Evolutionary conservation across 2,329 filamentous ascomycete genomes (phyloP), one percentile per base, ranked within the genome.

Genomic region (Aspergillus melleus): DNA sequence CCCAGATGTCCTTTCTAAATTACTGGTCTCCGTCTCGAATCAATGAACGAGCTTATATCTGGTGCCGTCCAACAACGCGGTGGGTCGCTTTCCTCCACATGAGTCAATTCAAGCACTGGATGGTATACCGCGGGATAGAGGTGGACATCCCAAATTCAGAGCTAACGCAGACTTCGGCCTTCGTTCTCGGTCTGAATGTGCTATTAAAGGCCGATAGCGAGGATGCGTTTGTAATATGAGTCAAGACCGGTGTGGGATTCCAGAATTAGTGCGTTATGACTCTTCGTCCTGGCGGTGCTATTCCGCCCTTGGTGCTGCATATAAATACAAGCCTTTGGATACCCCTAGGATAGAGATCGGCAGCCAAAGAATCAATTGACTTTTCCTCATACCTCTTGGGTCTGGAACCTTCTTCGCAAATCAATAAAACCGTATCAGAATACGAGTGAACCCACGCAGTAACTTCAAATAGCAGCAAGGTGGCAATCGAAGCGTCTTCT

Each of bases 401-500:
- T 9, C 16, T 6, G 9, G 24, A 22, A n/a, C n/a, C 19, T 4
- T 20, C 19, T 4, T 10, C 2, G 19, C 44, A 12, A 24, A 47
- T 22, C 44, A 20, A 24, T 6, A 6, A 12, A 42, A 24, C 14
- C 8, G 9, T 3, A 22, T 24, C 19, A 22, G 9, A 4, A 24
- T 22, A 14, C 1, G 12, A 20, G 22, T 11, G 19, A 20, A 58
- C 26, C 22, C 57, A 42, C 36, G 14, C 36, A 42, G n/a, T n/a
- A 42, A 42, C 16, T n/a, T n/a, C 6, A 16, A 42, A 42, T 62
- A 58, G 46, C 63, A 61, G 10, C 60, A 51, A 56, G 19, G 55
- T 66, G 63, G 64, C 64, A 61, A 63, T 30, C 56, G 47, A 67
- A 42, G 24, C 65, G 58, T 58, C 66, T 68, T 53, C 64, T 64